Evolutionary conservation across 148 eudicot species (phyloP), one percentile per base, ranked within the genome.

Genomic region (Beta vulgaris): DNA sequence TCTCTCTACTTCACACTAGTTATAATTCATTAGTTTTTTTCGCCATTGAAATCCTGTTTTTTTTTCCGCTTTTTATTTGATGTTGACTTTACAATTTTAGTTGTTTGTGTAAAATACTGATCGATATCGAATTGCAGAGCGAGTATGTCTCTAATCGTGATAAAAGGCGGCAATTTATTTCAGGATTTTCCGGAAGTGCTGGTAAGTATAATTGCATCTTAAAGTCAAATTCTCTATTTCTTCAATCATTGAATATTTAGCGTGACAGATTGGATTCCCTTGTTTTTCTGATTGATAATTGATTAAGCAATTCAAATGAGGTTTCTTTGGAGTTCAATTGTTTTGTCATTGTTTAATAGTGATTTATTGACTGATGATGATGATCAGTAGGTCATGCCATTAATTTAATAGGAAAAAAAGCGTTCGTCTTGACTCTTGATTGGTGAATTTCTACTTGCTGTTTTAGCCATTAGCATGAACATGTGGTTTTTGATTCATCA

Each of bases 171-270:
- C 78, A 77, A 62, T 94, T 94, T 51, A 88, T 94, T 12, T 89
- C 97, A 71, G 93, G 97, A 18, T 94, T 94, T 81, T 83, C 96
- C 7, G 98, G 98, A 67, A 95, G 96, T 78, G 96, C 93, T 74
- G 98, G 98, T 95, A 49, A 72, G 63, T 29, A 3, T 37, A 14
- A 15, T 53, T 48, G 36, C 12, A 25, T 75, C 19, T 75, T 25
- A 10, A 19, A 28, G 31, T 61, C 31, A 28, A 8, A 2, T 28
- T 29, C 13, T 31, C 11, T 25, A 19, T 28, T 4, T 29, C 12
- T 31, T 12, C 19, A 62, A 11, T 73, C 0, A 55, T 55, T 23
- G 60, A 55, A 55, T 19, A n/a, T 39, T 58, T 16, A 58, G 34
- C 32, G 6, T 29, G 9, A 28, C 63, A 26, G 28, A 10, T 53